Evolutionary conservation across 768 basidiomycete genomes (phyloP), one percentile per base, ranked within the genome.

Genomic region (Lentinus brumalis): DNA sequence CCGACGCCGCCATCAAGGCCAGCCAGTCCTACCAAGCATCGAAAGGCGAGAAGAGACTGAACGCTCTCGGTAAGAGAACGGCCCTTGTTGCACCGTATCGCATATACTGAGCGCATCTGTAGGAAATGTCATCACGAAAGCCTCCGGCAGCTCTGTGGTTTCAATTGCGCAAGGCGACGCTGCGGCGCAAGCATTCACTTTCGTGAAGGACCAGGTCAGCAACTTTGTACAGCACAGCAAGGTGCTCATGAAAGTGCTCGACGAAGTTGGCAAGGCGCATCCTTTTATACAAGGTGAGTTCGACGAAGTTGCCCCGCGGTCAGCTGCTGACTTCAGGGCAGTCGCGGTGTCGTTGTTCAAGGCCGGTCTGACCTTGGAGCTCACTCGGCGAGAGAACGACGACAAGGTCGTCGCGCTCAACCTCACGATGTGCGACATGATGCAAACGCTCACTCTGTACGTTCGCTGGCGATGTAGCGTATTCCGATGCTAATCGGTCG

Each of bases 301-400:
- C 38, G 46, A 2, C 16, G 10, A 6, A 31, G 30, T 26, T 51
- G 31, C 16, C 31, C 38, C 26, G 35, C 9, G 10, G 44, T n/a
- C 8, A 16, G 3, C 18, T 2, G 9, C 14, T 47, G 45, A 12
- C 50, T 42, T 26, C 6, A 26, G 26, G 18, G 14, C 3, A 74
- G 83, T 81, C 40, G 81, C 77, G n/a, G 79, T 83, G n/a, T 66
- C 76, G 18, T 80, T 82, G 1, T 85, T 85, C 69, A 75, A 79
- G 49, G 71, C 81, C 0, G 81, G 81, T 4, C 74, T 81, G 30
- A 76, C 77, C 9, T 69, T 84, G 40, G 82, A 83, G 59, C 56
- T 79, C 56, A 79, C 77, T 2, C 73, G 82, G 29, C 72, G 80
- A 32, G 80, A 82, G 30, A 85, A 85, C 57, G 79, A 84, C 57